A percentile compares a stretch with the other conserved stretches of the same genome.
These are phyloP conservation scores for Gossypium herbaceum DNA, from an alignment of 345 rosid genomes.

Conservation along the genomic window DNA sequence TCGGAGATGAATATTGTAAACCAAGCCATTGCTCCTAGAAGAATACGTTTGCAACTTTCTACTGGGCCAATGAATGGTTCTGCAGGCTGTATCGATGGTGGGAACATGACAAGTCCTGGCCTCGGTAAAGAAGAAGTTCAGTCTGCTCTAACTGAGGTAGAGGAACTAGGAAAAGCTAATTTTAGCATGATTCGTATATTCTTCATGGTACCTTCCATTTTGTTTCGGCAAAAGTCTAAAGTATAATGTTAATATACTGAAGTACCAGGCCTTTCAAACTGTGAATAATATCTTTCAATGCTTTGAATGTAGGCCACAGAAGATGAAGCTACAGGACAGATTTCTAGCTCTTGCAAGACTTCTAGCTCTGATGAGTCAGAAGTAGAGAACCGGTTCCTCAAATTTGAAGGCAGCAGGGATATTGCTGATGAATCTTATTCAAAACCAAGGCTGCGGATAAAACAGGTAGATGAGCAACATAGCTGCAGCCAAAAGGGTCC, in stretches of 20 bases:
- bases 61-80: not conserved
- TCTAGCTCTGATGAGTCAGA: constrained; percentile 6
- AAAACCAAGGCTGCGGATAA: constrained; percentile 28
- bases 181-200: not conserved
- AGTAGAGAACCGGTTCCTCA: constrained; percentile 10
- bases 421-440: constrained; percentile 17
- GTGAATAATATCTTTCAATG: constrained; percentile 1
- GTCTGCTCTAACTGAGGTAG: not conserved
- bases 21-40: constrained; percentile 38
- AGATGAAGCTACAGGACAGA: constrained; percentile 14
- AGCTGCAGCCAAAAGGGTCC: constrained; percentile 12
- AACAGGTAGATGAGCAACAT: constrained; percentile 12
- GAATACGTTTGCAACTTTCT: constrained; percentile 31
- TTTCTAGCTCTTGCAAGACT: not conserved
- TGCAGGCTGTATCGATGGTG: not conserved
- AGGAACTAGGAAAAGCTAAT: not conserved
- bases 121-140: not conserved
- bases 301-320: constrained; percentile 28
- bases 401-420: constrained; percentile 16
- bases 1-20: not conserved
- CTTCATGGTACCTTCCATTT: not conserved
- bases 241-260: not conserved
- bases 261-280: not conserved
- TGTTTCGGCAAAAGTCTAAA: not conserved
- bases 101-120: not conserved